These are phyloP conservation scores for Xenoacremonium recifei DNA, from an alignment of 2,329 filamentous ascomycete species.

Conservation along the genomic window DNA sequence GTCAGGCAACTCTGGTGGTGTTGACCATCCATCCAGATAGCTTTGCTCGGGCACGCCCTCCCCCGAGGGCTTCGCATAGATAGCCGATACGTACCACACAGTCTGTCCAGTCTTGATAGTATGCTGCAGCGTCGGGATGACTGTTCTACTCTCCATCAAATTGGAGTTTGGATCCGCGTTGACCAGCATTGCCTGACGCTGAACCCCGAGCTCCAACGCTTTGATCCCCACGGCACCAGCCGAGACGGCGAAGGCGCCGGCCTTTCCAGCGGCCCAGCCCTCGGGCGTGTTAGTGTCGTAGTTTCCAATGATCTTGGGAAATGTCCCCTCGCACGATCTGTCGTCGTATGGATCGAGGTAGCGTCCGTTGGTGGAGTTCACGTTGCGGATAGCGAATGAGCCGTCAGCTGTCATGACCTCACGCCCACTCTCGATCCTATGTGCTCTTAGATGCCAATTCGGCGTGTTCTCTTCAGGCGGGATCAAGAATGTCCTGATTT, in stretches of 20 bases:
- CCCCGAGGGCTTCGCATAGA: conserved; percentile 67
- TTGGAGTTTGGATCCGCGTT: conserved; percentile 80
- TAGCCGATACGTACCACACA: conserved; percentile 67
- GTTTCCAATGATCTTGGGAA: conserved; percentile 57
- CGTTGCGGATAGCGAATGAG: conserved; percentile 66
- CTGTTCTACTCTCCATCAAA: conserved; percentile 67
- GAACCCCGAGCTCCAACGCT: conserved; percentile 49
- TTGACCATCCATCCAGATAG: conserved; percentile 62
- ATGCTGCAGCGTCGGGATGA: conserved; percentile 67
- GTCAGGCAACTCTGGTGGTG: conserved; percentile 53
- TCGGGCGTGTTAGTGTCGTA: conserved; percentile 56
- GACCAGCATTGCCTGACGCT: conserved; percentile 61
- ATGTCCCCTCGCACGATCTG: conserved; percentile 47
- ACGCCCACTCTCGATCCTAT: conserved; percentile 59
- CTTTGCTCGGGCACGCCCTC: conserved; percentile 48
- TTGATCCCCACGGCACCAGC: conserved; percentile 57
- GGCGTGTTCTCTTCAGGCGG: conserved; percentile 57
- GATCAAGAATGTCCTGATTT: conserved; percentile 62
- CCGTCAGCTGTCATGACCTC: conserved; percentile 72
- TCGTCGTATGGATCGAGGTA: conserved; percentile 50
- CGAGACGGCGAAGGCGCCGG: conserved; percentile 56
- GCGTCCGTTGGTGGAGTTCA: conserved; percentile 45
- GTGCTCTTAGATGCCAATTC: conserved; percentile 69
- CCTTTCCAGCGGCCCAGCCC: conserved; percentile 48
- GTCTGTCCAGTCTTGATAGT: conserved; percentile 57